A percentile compares a stretch with the other conserved stretches of the same genome.
phyloP scores from a whole-genome alignment of 2,329 filamentous ascomycete genomes.

The Biscogniauxia mediterranea region DNA sequence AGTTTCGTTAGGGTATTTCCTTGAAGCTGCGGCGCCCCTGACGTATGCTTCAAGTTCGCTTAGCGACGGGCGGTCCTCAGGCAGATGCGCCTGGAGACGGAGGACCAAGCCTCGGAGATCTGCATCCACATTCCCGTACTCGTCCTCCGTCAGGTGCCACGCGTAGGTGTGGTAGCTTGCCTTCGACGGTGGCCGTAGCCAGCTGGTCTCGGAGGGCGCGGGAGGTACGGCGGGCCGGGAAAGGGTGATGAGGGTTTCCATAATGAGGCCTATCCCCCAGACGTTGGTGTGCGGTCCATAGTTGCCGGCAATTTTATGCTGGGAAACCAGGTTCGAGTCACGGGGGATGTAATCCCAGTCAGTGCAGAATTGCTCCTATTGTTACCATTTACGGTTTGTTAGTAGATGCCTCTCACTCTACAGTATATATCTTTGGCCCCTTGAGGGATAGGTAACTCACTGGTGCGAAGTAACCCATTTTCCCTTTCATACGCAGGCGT shows the following conservation, averaged over 20 bases:
- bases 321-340: neutral
- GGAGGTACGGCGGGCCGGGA: constrained; percentile 10
- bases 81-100: constrained; percentile 16
- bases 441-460: constrained; percentile 7
- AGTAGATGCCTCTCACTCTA: neutral
- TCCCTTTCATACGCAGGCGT: constrained; percentile 4
- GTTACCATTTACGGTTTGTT: neutral
- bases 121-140: constrained; percentile 2
- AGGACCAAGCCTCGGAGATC: constrained; percentile 3
- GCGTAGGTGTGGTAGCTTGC: constrained; percentile 11
- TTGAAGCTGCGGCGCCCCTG: neutral
- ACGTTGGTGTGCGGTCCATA: constrained; percentile 19
- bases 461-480: constrained; percentile 12
- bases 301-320: constrained; percentile 16
- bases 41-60: neutral
- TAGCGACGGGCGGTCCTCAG: constrained; percentile 8
- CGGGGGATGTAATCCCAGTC: constrained; percentile 18
- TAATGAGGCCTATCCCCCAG: constrained; percentile 13
- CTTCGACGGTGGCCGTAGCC: neutral
- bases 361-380: constrained; percentile 19
- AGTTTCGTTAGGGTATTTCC: neutral
- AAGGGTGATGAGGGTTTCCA: constrained; percentile 19
- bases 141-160: constrained; percentile 3
- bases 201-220: neutral
- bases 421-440: too few species aligned